These are phyloP conservation scores for Pezicula radicicola DNA, from an alignment of 2,329 filamentous ascomycete species.

Conservation along the genomic window DNA sequence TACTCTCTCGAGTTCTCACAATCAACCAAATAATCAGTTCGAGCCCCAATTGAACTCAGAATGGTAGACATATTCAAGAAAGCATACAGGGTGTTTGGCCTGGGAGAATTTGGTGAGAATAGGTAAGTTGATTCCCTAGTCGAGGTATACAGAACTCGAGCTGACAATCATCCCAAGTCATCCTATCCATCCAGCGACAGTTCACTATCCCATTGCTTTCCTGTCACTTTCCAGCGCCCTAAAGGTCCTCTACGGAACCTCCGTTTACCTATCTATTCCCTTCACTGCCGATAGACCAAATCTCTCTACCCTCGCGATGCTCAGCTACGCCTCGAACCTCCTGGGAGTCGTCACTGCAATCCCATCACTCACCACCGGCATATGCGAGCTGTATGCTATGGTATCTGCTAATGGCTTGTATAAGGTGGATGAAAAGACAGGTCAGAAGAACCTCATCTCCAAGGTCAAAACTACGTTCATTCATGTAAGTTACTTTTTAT, in stretches of 20 bases:
- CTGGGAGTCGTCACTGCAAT: slow-evolving; percentile 10
- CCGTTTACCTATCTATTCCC: not conserved
- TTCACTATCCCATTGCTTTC: slow-evolving; percentile 13
- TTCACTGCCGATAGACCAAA: not conserved
- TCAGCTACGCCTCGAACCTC: slow-evolving; percentile 8
- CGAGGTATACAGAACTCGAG: not conserved
- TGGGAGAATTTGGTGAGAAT: not conserved
- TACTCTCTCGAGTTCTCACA: too few species aligned
- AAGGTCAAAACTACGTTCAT: slow-evolving; percentile 8
- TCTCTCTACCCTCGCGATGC: slow-evolving; percentile 4
- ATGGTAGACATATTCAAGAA: not conserved
- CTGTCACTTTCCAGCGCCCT: slow-evolving; percentile 3
- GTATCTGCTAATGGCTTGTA: slow-evolving; percentile 6
- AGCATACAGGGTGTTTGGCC: not conserved
- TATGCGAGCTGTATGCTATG: slow-evolving; percentile 9
- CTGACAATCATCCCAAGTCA: not conserved
- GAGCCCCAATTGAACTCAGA: not conserved
- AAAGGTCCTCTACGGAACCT: slow-evolving; percentile 1
- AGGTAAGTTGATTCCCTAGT: not conserved
- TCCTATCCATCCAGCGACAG: slow-evolving; percentile 12
- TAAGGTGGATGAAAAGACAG: not conserved
- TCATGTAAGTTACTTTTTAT: slow-evolving; percentile 1
- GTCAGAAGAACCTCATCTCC: slow-evolving; percentile 1
- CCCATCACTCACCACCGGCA: slow-evolving; percentile 9
- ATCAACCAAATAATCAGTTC: not conserved